Percentiles rank a stretch among this genome's conserved stretches.
phyloP scores from a whole-genome alignment of 257 asterid genomes.

The Fraxinus excelsior region DNA sequence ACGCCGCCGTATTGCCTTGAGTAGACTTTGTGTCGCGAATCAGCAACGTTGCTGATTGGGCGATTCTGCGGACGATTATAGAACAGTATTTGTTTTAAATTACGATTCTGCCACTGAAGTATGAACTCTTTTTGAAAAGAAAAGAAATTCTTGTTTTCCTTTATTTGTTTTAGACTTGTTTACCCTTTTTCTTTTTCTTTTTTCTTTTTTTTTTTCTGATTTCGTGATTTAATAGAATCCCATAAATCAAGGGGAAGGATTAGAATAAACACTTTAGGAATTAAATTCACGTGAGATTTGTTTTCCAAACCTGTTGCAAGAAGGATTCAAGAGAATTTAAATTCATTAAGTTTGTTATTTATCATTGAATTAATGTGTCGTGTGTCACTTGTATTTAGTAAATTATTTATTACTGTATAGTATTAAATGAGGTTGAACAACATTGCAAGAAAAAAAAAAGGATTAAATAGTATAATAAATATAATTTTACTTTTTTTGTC shows the following conservation, averaged over 20 bases:
- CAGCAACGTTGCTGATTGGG: no score
- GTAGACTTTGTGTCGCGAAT: no score
- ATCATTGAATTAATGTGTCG: no score
- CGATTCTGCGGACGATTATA: conserved; percentile 1
- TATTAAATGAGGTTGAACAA: no score
- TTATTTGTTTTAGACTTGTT: not conserved
- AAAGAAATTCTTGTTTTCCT: not conserved
- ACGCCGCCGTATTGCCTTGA: no score
- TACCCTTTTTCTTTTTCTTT: not conserved
- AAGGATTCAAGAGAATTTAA: not conserved
- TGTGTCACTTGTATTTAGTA: no score
- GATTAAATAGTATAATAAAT: no score
- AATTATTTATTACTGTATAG: no score
- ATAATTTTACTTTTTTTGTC: no score
- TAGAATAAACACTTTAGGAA: not conserved
- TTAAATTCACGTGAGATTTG: not conserved
- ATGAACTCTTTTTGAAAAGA: not conserved
- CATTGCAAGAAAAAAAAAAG: no score
- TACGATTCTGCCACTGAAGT: conserved; percentile 40
- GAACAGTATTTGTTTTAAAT: not conserved
- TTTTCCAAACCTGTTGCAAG: not conserved
- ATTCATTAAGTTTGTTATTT: not conserved
- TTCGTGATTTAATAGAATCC: not conserved
- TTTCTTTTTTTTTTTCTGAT: not conserved
- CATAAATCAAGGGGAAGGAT: not conserved